Conservation (phyloP, 768 basidiomycete genomes). For the Candolleomyces eurysporus region DNA sequence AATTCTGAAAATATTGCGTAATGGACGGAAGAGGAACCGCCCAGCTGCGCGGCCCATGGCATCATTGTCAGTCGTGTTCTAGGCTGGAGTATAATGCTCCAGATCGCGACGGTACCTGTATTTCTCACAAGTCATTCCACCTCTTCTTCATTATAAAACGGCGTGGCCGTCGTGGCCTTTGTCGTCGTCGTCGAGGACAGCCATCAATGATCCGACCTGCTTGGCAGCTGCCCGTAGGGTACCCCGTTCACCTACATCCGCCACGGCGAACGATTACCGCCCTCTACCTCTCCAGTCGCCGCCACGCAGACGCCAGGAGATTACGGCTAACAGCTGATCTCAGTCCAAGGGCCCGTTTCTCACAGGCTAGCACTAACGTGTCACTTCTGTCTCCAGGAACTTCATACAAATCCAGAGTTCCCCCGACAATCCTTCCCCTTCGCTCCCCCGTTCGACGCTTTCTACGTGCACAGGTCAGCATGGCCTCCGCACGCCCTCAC, state of each 20-base stretch:
- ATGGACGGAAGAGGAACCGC: conserved; percentile 5
- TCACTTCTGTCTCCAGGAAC: conserved; percentile 7
- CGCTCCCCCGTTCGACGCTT: neutral
- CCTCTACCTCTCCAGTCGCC: neutral
- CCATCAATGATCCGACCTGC: conserved; percentile 4
- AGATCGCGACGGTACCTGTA: neutral
- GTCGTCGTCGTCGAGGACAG: neutral
- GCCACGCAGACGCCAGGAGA: neutral
- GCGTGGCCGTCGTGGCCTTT: neutral
- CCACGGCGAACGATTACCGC: neutral
- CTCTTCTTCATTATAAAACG: neutral
- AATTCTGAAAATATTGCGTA: neutral
- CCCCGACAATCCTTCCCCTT: conserved; percentile 6
- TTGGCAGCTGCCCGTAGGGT: conserved; percentile 2
- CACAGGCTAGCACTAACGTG: conserved; percentile 9
- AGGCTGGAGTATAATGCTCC: conserved; percentile 4
- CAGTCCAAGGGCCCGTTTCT: conserved; percentile 5
- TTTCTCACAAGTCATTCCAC: neutral
- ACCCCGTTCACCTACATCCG: neutral
- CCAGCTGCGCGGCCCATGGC: neutral
- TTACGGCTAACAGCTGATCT: neutral
- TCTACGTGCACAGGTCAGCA: neutral
- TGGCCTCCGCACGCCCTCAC: conserved; percentile 1
- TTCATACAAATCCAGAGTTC: conserved; percentile 8
- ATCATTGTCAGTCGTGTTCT: neutral